These are phyloP conservation scores for Monoraphidium neglectum DNA, from an alignment of 139 green algal species.

Conservation along the genomic window DNA sequence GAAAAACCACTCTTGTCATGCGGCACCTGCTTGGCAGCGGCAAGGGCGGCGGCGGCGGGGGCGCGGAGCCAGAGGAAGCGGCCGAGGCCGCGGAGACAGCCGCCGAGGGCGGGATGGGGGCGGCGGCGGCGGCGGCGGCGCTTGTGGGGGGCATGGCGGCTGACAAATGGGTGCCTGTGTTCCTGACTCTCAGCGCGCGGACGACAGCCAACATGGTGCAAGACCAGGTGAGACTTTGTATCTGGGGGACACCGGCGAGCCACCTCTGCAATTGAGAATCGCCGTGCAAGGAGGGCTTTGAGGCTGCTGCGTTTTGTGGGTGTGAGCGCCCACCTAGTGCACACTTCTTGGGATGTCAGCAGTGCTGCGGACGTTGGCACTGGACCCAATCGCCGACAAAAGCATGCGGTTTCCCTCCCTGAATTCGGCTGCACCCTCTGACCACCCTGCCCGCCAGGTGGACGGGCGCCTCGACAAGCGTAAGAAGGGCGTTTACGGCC, in stretches of 20 bases:
- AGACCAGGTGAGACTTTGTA: conserved; percentile 54
- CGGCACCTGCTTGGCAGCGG: conserved; percentile 36
- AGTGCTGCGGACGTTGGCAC: too few relatives aligned
- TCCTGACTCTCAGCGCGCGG: conserved; percentile 67
- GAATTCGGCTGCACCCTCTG: too few relatives aligned
- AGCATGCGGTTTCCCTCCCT: too few relatives aligned
- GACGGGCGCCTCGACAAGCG: conserved; percentile 74
- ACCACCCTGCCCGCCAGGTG: conserved; percentile 24
- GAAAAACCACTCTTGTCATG: conserved; percentile 67
- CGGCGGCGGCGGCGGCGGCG: neutral
- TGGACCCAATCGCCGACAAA: too few relatives aligned
- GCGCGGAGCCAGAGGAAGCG: neutral
- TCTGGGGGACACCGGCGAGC: too few relatives aligned
- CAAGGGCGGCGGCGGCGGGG: neutral
- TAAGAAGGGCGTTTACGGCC: conserved; percentile 71
- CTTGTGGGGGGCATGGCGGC: conserved; percentile 43
- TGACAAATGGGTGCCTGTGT: conserved; percentile 61
- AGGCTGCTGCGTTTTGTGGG: too few relatives aligned
- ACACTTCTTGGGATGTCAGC: too few relatives aligned
- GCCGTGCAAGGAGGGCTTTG: too few relatives aligned
- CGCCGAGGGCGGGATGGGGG: neutral
- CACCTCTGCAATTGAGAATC: too few relatives aligned
- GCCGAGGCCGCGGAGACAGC: neutral
- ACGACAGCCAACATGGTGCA: conserved; percentile 73
- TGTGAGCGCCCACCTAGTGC: too few relatives aligned